phyloP scores from a whole-genome alignment of 352 stramenopile genomes.

The Lagenidium giganteum region DNA sequence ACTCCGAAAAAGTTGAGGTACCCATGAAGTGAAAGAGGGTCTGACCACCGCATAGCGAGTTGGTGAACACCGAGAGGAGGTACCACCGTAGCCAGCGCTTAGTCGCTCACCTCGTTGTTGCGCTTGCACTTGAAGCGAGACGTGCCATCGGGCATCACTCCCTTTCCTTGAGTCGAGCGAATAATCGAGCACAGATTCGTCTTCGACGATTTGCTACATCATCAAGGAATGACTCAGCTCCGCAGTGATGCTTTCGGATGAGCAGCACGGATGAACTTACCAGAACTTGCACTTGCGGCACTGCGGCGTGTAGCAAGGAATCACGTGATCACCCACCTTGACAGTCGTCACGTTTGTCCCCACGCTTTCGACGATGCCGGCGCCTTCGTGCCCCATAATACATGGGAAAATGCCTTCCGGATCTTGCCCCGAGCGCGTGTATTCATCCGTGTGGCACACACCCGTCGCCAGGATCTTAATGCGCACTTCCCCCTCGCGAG shows the following conservation, averaged over 20 bases:
- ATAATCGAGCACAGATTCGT: constrained; percentile 86
- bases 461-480: constrained; percentile 82
- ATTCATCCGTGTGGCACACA: constrained; percentile 87
- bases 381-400: constrained; percentile 86
- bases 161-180: constrained; percentile 67
- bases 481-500: constrained; percentile 67
- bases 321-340: constrained; percentile 89
- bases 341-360: constrained; percentile 69
- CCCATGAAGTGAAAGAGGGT: constrained; percentile 87
- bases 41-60: no score
- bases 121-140: constrained; percentile 86
- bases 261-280: constrained; percentile 15
- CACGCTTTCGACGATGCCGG: constrained; percentile 81
- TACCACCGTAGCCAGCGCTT: no score
- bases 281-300: constrained; percentile 89
- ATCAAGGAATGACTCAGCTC: background rate
- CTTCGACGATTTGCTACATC: constrained; percentile 67
- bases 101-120: constrained; percentile 60
- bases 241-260: background rate
- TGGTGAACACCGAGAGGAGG: background rate
- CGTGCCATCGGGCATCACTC: constrained; percentile 77
- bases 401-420: constrained; percentile 81
- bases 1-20: constrained; percentile 85
- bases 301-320: constrained; percentile 95
- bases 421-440: constrained; percentile 76